Conservation (phyloP, 2,329 filamentous ascomycete species). For the Penicillium concentricum region DNA sequence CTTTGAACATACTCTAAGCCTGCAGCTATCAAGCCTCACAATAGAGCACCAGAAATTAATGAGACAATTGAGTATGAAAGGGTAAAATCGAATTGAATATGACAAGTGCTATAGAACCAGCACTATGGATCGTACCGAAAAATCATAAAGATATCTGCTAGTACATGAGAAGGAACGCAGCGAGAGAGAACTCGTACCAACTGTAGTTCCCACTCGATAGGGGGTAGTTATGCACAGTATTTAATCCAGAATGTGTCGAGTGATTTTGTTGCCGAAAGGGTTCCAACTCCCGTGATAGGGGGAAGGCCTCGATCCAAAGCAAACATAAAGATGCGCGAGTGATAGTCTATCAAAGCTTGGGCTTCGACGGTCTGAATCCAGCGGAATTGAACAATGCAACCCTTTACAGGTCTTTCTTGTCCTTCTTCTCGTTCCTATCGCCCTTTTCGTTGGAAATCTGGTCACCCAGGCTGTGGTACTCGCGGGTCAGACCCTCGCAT, state of each 20-base stretch:
- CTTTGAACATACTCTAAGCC: neutral
- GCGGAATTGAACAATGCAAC: neutral
- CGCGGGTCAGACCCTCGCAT: slow-evolving; percentile 73
- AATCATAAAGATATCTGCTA: neutral
- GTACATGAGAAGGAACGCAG: neutral
- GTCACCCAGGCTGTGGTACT: slow-evolving; percentile 84
- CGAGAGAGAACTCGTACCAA: neutral
- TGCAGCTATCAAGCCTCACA: neutral
- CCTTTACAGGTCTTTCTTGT: slow-evolving; percentile 57
- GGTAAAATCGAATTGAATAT: slow-evolving; percentile 1
- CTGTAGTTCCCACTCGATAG: neutral
- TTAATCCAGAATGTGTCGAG: neutral
- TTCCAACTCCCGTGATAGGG: neutral
- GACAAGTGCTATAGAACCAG: neutral
- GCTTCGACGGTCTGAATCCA: neutral
- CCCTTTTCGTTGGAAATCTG: slow-evolving; percentile 62
- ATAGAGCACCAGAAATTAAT: neutral
- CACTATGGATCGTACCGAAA: neutral
- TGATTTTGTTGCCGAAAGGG: neutral
- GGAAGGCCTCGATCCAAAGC: neutral
- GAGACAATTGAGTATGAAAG: neutral
- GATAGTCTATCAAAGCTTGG: neutral
- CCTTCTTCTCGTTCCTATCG: slow-evolving; percentile 54
- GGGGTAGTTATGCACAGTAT: slow-evolving; percentile 3
- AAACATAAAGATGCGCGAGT: neutral